Base-by-base conservation (phyloP, 1,284 basidiomycete genomes). In the Tilletia horrida region DNA sequence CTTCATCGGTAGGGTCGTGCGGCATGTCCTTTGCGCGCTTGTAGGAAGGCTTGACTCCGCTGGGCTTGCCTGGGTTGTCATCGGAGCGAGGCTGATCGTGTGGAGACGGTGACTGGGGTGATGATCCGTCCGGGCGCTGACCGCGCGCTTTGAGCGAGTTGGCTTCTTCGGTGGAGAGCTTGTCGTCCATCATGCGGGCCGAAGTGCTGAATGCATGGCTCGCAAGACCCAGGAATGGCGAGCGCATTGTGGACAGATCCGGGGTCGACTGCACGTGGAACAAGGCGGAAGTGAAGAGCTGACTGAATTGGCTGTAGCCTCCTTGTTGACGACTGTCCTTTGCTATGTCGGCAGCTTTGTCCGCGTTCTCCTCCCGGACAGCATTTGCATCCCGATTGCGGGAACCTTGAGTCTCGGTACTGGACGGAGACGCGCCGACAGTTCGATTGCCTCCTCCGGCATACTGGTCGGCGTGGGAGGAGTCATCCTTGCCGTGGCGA, bases 1-100 rank as follows among this genome's bases (percentile, higher is more conserved):
- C 27, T 21, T 59, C 55, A 8, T 59, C 55, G 8, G 55, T 3
- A 7, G 31, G 7, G 14, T 31, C 13, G 16, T 9, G 4, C 14
- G 55, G 55, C 55, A 59, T 59, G 27, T 27, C 55, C 2, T 16
- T 31, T 9, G 55, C 55, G 29, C 55, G 55, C 55, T 59, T 40
- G 31, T 59, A 35, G 6, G 27, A 35, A 11, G 55, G 55, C 18
- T 59, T 29, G 9, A 59, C 55, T 3, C 55, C 55, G 16, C 31
- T 31, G 55, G 16, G 55, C 21, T 23, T 52, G 50, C 55, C n/a
- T 13, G 27, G 25, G 29, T 59, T 29, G 16, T 59, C 55, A 16
- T 59, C 35, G 29, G 29, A 31, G 29, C 27, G 9, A 35, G 25
- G 50, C 13, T 52, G 50, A n/a, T 16, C n/a, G 13, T 27, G 11